Conservation (phyloP, 495 filamentous ascomycete genomes). For the Xanthoparmelia taractica region DNA sequence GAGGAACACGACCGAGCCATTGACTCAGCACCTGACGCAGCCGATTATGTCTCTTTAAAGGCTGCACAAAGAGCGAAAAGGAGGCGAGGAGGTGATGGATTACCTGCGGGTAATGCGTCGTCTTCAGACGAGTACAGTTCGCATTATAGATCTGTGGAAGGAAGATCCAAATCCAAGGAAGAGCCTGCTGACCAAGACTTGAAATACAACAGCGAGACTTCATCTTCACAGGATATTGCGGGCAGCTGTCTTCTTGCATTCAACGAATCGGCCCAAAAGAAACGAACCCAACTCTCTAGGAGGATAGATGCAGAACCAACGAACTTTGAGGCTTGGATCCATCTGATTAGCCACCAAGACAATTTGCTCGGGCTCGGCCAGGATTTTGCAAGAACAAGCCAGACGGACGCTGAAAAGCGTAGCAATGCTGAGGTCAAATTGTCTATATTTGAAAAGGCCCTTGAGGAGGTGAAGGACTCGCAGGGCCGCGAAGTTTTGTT, state of each 20-base stretch:
- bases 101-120: conserved; percentile 16
- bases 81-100: conserved; percentile 14
- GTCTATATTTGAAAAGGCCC: conserved; percentile 71
- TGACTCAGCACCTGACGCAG: conserved; percentile 25
- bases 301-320: conserved; percentile 53
- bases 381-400: conserved; percentile 24
- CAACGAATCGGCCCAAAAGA: conserved; percentile 10
- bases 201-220: conserved; percentile 31
- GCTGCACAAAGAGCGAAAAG: conserved; percentile 27
- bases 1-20: conserved; percentile 23
- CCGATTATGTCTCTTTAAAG: conserved; percentile 43
- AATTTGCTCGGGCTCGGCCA: conserved; percentile 42
- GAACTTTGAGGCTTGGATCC: conserved; percentile 67
- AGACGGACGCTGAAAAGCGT: conserved; percentile 53
- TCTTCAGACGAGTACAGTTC: conserved; percentile 43
- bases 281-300: conserved; percentile 46
- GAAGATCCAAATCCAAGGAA: conserved; percentile 51
- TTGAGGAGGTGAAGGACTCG: conserved; percentile 46
- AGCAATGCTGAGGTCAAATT: conserved; percentile 71
- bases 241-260: neutral
- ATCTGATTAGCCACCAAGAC: conserved; percentile 69
- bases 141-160: conserved; percentile 65
- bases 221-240: neutral
- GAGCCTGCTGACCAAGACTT: conserved; percentile 25
- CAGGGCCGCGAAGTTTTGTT: conserved; percentile 48